Conservation (phyloP, 2,329 filamentous ascomycete genomes). For the Ceratocystis alfenasii region DNA sequence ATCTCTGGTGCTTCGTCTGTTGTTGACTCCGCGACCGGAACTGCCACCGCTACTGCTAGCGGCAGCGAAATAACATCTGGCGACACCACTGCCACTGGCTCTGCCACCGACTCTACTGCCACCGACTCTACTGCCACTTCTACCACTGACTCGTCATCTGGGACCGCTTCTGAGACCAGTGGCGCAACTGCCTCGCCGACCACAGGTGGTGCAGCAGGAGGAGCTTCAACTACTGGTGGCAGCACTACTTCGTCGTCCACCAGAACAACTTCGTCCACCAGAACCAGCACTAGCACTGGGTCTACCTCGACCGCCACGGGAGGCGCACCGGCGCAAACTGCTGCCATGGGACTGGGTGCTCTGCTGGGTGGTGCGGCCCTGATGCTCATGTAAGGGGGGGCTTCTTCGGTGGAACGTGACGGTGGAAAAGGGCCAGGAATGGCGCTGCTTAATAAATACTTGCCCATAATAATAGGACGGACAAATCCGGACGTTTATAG, state of each 20-base stretch:
- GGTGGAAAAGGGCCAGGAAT: neutral
- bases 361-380: constrained; percentile 38
- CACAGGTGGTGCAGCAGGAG: no score
- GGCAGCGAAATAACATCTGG: constrained; percentile 14
- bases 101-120: constrained; percentile 21
- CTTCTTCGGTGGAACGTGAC: neutral
- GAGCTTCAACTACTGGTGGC: no score
- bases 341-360: constrained; percentile 36
- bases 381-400: constrained; percentile 32
- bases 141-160: constrained; percentile 24
- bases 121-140: constrained; percentile 24
- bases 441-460: constrained; percentile 1
- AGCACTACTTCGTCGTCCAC: constrained; percentile 22
- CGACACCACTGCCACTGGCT: constrained; percentile 21
- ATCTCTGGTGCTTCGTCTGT: neutral
- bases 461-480: neutral
- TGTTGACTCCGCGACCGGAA: constrained; percentile 18
- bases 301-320: constrained; percentile 27
- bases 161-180: constrained; percentile 14
- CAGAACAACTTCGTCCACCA: constrained; percentile 19
- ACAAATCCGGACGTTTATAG: neutral
- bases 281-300: constrained; percentile 20
- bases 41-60: constrained; percentile 20
- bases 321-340: constrained; percentile 30
- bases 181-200: no score